Evolutionary conservation across 306 rosid genomes (phyloP).

Genomic region (Acacia acuminata): DNA sequence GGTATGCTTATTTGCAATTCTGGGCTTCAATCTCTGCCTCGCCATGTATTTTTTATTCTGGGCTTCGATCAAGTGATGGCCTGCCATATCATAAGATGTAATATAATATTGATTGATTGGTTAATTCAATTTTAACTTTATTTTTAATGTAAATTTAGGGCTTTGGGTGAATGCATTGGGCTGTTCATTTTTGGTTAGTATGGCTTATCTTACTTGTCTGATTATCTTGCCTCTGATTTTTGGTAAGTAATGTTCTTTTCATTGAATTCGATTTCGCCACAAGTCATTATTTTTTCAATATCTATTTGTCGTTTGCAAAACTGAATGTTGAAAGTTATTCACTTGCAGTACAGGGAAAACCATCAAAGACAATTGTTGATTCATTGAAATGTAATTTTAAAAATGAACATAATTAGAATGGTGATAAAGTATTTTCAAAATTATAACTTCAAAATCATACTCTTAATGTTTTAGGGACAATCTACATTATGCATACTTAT

Average conservation of each 20-base stretch:
- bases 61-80: slow-evolving; percentile 24
- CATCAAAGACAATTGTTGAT: slow-evolving; percentile 86
- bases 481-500: neutral
- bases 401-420: neutral
- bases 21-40: slow-evolving; percentile 42
- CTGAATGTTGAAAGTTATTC: slow-evolving; percentile 38
- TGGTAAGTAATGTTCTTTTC: slow-evolving; percentile 53
- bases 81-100: neutral
- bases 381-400: slow-evolving; percentile 39
- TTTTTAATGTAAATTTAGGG: slow-evolving; percentile 40
- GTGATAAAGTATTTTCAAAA: neutral
- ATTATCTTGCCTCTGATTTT: slow-evolving; percentile 80
- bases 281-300: slow-evolving; percentile 20
- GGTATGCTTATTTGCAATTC: slow-evolving; percentile 49
- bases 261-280: neutral
- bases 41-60: no score
- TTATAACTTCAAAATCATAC: neutral
- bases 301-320: slow-evolving; percentile 11
- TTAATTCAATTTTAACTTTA: slow-evolving; percentile 7
- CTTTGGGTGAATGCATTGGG: slow-evolving; percentile 91
- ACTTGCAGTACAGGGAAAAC: slow-evolving; percentile 88
- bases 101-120: slow-evolving; percentile 7
- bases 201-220: slow-evolving; percentile 92
- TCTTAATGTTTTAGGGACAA: neutral
- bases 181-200: slow-evolving; percentile 94